phyloP scores from a whole-genome alignment of 2,329 filamentous ascomycete genomes.

The Talaromyces verruculosus region DNA sequence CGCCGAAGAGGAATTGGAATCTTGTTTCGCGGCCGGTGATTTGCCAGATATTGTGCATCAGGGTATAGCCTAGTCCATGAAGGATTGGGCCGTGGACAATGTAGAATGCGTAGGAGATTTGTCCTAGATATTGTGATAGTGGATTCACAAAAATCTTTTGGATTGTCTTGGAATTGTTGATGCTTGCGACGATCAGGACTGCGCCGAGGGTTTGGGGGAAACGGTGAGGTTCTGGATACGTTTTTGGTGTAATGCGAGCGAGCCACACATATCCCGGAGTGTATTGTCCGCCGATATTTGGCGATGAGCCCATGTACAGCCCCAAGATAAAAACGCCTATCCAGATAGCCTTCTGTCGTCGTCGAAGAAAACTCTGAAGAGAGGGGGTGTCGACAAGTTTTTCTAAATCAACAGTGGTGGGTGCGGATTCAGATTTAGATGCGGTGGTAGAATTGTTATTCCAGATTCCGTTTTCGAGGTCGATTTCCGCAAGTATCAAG shows the following conservation, averaged over 20 bases:
- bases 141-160: conserved; percentile 44
- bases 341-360: conserved; percentile 38
- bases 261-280: conserved; percentile 47
- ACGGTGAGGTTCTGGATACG: conserved; percentile 45
- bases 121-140: conserved; percentile 48
- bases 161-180: conserved; percentile 42
- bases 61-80: conserved; percentile 45
- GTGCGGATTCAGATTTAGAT: conserved; percentile 23
- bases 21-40: conserved; percentile 42
- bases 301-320: conserved; percentile 46
- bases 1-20: conserved; percentile 41
- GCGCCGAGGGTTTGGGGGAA: conserved; percentile 48
- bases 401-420: conserved; percentile 24
- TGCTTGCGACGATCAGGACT: conserved; percentile 43
- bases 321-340: conserved; percentile 40
- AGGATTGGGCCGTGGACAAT: conserved; percentile 49
- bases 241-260: conserved; percentile 39
- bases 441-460: neutral
- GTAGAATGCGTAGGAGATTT: conserved; percentile 51
- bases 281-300: conserved; percentile 40
- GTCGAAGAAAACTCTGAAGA: conserved; percentile 24
- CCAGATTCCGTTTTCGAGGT: conserved; percentile 43
- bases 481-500: conserved; percentile 46
- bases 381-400: conserved; percentile 31
- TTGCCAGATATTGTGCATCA: conserved; percentile 45